Percentiles rank a stretch among this genome's conserved stretches.
Evolutionary conservation across 2,329 filamentous ascomycete genomes (phyloP).

Genomic region (Aspergillus ochraceus): DNA sequence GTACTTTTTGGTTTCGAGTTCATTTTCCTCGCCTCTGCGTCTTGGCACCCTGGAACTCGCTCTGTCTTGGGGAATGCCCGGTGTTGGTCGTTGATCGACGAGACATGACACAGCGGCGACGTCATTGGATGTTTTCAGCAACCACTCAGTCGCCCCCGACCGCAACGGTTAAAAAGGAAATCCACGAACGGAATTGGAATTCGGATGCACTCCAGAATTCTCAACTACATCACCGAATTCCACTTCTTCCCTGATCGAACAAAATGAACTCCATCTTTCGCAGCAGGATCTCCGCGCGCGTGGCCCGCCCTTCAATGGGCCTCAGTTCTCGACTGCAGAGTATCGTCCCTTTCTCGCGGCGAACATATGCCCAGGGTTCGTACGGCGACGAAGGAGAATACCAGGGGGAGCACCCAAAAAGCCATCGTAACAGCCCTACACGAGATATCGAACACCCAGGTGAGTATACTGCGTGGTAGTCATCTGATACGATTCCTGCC

Average conservation of each 20-base stretch:
- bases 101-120: background rate
- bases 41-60: background rate
- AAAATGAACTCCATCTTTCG: background rate
- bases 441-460: slow-evolving; percentile 26
- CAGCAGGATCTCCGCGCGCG: background rate
- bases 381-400: slow-evolving; percentile 19
- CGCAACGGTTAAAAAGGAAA: background rate
- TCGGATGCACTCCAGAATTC: background rate
- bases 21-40: background rate
- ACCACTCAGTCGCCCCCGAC: background rate
- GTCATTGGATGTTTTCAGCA: background rate
- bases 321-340: background rate
- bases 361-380: slow-evolving; percentile 20
- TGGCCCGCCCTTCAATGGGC: background rate
- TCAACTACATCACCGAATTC: background rate
- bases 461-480: slow-evolving; percentile 5
- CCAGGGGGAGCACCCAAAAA: slow-evolving; percentile 7
- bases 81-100: background rate
- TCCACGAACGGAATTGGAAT: background rate
- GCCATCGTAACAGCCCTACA: slow-evolving; percentile 11
- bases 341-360: background rate
- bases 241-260: background rate
- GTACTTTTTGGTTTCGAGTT: background rate
- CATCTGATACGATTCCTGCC: background rate
- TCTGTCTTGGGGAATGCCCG: background rate